Percentiles rank a stretch among this genome's conserved stretches.
Conservation (phyloP, 495 filamentous ascomycete species). For the Saxophila tyrrhenica region DNA sequence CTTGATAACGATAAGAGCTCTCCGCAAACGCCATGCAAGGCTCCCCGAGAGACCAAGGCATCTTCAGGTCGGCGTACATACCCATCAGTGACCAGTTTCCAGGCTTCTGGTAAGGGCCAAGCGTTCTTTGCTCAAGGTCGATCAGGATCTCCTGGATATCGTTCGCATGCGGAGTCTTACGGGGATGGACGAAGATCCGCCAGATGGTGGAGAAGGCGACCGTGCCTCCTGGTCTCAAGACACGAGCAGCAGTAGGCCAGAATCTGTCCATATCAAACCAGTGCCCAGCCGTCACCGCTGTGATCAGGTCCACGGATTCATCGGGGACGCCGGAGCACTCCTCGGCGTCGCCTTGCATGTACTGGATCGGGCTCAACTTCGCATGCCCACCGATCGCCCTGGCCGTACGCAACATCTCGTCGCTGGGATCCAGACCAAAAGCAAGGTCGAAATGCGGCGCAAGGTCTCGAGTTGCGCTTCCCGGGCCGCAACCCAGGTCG, state of each 20-base stretch:
- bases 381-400: not conserved
- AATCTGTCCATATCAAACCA: slow-evolving; percentile 51
- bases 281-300: slow-evolving; percentile 41
- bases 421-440: slow-evolving; percentile 40
- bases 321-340: slow-evolving; percentile 18
- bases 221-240: slow-evolving; percentile 43
- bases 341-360: slow-evolving; percentile 36
- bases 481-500: slow-evolving; percentile 48
- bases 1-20: slow-evolving; percentile 29
- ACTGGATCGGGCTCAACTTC: slow-evolving; percentile 2
- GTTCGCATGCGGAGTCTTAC: slow-evolving; percentile 21
- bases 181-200: slow-evolving; percentile 21
- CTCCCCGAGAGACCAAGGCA: slow-evolving; percentile 39
- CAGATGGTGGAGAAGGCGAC: slow-evolving; percentile 40
- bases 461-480: slow-evolving; percentile 32
- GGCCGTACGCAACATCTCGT: slow-evolving; percentile 42
- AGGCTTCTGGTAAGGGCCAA: slow-evolving; percentile 28
- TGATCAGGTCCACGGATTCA: slow-evolving; percentile 41
- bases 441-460: slow-evolving; percentile 33
- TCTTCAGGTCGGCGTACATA: slow-evolving; percentile 34
- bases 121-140: slow-evolving; percentile 23
- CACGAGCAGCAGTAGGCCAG: slow-evolving; percentile 45
- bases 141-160: slow-evolving; percentile 26
- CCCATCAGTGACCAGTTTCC: slow-evolving; percentile 31
- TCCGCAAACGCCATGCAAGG: slow-evolving; percentile 33